Evolutionary conservation across 1,139 yeast genomes (phyloP).

Genomic region (Suhomyces bribrorum): DNA sequence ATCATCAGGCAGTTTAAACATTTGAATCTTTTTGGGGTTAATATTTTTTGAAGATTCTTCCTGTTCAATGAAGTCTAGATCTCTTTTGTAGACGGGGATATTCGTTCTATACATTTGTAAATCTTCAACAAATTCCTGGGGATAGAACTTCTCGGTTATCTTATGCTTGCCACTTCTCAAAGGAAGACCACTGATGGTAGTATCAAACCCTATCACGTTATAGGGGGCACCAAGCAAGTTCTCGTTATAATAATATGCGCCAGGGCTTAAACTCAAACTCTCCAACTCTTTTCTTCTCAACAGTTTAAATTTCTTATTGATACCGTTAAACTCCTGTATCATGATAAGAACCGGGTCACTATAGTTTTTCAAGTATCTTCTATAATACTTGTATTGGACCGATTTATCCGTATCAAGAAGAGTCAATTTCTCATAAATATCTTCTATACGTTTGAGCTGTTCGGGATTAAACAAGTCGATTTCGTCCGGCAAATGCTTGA

Average conservation of each 20-base stretch:
- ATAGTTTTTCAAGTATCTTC: slow-evolving; percentile 33
- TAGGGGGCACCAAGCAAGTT: slow-evolving; percentile 38
- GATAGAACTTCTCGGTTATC: slow-evolving; percentile 25
- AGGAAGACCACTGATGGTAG: slow-evolving; percentile 44
- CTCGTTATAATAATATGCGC: slow-evolving; percentile 30
- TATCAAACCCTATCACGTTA: slow-evolving; percentile 49
- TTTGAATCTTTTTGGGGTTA: slow-evolving; percentile 21
- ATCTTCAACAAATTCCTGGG: slow-evolving; percentile 46
- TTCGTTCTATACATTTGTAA: slow-evolving; percentile 34
- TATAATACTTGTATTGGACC: slow-evolving; percentile 42
- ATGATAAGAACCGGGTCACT: slow-evolving; percentile 36
- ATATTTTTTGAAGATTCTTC: slow-evolving; percentile 25
- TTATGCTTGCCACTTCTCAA: slow-evolving; percentile 30
- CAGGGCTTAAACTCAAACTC: slow-evolving; percentile 30
- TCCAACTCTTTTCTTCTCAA: slow-evolving; percentile 39
- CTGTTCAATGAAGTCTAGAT: slow-evolving; percentile 40
- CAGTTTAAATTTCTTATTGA: slow-evolving; percentile 37
- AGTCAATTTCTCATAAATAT: slow-evolving; percentile 33
- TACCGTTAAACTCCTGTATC: slow-evolving; percentile 41
- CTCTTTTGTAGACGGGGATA: slow-evolving; percentile 39
- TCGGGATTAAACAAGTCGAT: slow-evolving; percentile 33
- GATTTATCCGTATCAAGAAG: slow-evolving; percentile 41
- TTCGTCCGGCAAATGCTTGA: slow-evolving; percentile 41
- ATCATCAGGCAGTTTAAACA: slow-evolving; percentile 4
- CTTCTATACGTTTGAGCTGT: slow-evolving; percentile 30